Conservation (phyloP, 2,329 filamentous ascomycete species). For the Rhinocladiella similis region DNA sequence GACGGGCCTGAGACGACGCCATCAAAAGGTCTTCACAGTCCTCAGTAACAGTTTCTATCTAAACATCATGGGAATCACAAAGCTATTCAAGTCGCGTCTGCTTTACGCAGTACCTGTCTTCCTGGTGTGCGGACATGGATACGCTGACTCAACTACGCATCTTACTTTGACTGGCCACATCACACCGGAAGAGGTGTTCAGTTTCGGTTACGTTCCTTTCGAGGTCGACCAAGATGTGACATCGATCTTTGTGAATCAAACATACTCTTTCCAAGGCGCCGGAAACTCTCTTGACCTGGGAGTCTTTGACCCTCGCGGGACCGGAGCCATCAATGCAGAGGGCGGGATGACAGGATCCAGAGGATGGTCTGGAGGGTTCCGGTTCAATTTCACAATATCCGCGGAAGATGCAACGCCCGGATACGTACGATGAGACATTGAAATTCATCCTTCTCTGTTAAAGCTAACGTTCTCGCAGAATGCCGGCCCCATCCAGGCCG, state of each 20-base stretch:
- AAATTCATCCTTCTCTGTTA: background rate
- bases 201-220: constrained; percentile 29
- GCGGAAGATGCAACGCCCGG: constrained; percentile 26
- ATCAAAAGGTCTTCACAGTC: too few relatives aligned
- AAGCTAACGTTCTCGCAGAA: constrained; percentile 3
- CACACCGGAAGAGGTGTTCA: constrained; percentile 24
- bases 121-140: background rate
- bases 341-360: constrained; percentile 17
- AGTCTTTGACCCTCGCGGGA: constrained; percentile 26
- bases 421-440: constrained; percentile 11
- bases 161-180: constrained; percentile 27
- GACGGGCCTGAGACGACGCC: too few relatives aligned
- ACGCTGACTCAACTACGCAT: background rate
- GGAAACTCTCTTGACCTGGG: constrained; percentile 29
- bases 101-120: too few relatives aligned
- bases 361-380: constrained; percentile 25
- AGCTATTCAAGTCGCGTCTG: too few relatives aligned
- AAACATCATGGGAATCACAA: too few relatives aligned
- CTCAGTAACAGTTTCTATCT: too few relatives aligned
- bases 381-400: constrained; percentile 30
- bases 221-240: constrained; percentile 23
- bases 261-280: constrained; percentile 22
- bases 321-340: constrained; percentile 39
- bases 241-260: constrained; percentile 27
- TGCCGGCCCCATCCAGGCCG: constrained; percentile 25